Percentiles rank a stretch among this genome's conserved stretches.
phyloP scores from a whole-genome alignment of 1,284 basidiomycete genomes.

The Microbotryum scabiosae region DNA sequence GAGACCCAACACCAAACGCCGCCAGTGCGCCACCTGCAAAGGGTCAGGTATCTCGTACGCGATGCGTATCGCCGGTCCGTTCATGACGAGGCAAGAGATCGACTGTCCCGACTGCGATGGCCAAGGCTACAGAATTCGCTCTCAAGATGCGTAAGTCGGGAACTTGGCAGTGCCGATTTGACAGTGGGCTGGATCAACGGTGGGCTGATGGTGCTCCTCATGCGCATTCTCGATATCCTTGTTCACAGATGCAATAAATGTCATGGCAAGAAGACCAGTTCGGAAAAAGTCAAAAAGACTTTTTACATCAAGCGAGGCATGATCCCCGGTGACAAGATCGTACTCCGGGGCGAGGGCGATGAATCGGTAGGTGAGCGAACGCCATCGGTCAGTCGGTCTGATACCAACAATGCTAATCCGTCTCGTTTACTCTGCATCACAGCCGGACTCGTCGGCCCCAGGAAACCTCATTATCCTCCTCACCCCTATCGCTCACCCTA shows the following conservation, averaged over 20 bases:
- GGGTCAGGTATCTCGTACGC: slow-evolving; percentile 66
- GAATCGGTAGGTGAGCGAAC: slow-evolving; percentile 54
- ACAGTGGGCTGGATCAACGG: background rate
- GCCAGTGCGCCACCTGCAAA: slow-evolving; percentile 69
- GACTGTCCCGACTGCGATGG: slow-evolving; percentile 74
- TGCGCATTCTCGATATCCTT: too few species aligned
- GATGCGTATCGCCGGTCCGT: slow-evolving; percentile 18
- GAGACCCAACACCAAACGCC: slow-evolving; percentile 67
- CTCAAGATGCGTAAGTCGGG: slow-evolving; percentile 67
- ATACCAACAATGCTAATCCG: background rate
- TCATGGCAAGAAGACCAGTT: slow-evolving; percentile 73
- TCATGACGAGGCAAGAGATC: slow-evolving; percentile 45
- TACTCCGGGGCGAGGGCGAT: slow-evolving; percentile 82
- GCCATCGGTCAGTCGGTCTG: background rate
- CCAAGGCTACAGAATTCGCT: slow-evolving; percentile 66
- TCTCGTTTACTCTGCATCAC: background rate
- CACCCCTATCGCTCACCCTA: slow-evolving; percentile 57
- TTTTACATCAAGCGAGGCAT: slow-evolving; percentile 84
- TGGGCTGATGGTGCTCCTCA: background rate
- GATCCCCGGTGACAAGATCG: slow-evolving; percentile 71
- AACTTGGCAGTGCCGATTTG: background rate
- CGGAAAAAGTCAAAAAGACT: slow-evolving; percentile 80
- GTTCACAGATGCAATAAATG: slow-evolving; percentile 80
- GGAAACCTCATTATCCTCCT: slow-evolving; percentile 68
- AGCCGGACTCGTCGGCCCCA: slow-evolving; percentile 38